A percentile compares a stretch with the other conserved stretches of the same genome.
Conservation (phyloP, 1,139 yeast genomes). For the Blastobotrys arbuscula region DNA sequence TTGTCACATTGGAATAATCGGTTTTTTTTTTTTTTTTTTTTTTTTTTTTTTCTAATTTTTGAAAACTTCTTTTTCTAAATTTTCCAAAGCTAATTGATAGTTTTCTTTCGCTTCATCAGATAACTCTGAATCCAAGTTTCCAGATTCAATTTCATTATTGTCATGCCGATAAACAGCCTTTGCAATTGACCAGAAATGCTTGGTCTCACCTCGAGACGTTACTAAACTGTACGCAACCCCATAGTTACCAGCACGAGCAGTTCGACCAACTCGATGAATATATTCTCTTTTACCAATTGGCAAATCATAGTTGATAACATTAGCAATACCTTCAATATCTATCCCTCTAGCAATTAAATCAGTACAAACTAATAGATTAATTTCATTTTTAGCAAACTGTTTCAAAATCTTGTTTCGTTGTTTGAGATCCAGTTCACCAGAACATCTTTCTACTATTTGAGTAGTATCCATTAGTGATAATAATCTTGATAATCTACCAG, state of each 20-base stretch:
- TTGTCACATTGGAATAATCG: constrained; percentile 17
- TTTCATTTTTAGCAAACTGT: constrained; percentile 47
- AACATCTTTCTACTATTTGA: constrained; percentile 29
- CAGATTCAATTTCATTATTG: constrained; percentile 7
- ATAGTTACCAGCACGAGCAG: constrained; percentile 79
- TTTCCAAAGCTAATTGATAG: constrained; percentile 43
- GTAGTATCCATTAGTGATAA: constrained; percentile 42
- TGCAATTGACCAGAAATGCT: constrained; percentile 48
- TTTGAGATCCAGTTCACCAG: constrained; percentile 36
- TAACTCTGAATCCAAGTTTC: not conserved
- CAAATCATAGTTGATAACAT: constrained; percentile 83
- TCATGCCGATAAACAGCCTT: constrained; percentile 24
- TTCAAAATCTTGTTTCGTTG: constrained; percentile 40
- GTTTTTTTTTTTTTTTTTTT: constrained; percentile 41
- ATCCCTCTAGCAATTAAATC: constrained; percentile 95
- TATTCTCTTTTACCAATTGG: constrained; percentile 89
- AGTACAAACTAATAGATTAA: constrained; percentile 68
- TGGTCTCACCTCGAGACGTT: constrained; percentile 70
- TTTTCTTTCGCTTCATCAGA: constrained; percentile 25
- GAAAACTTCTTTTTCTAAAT: constrained; percentile 41
- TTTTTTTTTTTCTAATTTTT: constrained; percentile 42
- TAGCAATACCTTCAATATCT: constrained; percentile 64
- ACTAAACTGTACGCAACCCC: constrained; percentile 73
- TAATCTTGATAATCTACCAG: constrained; percentile 65
- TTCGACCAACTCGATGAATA: constrained; percentile 93